These are phyloP conservation scores for Boletus huronensis DNA, from an alignment of 768 basidiomycete species.

Conservation along the genomic window DNA sequence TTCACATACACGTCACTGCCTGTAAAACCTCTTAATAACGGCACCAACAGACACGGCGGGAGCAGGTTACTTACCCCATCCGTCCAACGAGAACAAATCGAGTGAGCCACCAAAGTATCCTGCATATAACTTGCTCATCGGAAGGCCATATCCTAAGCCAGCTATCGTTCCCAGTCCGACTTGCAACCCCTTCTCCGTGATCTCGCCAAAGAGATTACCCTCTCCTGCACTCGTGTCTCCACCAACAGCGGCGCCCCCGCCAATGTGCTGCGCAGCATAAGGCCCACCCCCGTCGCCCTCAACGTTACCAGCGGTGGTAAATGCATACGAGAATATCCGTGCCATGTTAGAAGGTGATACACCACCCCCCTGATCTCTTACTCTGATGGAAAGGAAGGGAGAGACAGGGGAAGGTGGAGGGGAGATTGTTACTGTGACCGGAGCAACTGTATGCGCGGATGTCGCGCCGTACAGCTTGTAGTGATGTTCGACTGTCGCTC, in stretches of 20 bases:
- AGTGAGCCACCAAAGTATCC: slow-evolving; percentile 86
- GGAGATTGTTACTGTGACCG: slow-evolving; percentile 70
- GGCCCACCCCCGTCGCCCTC: slow-evolving; percentile 58
- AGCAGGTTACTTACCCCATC: slow-evolving; percentile 59
- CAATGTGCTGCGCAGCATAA: slow-evolving; percentile 75
- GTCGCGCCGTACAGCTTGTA: slow-evolving; percentile 38
- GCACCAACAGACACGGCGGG: not conserved
- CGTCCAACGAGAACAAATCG: slow-evolving; percentile 76
- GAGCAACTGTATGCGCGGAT: slow-evolving; percentile 43
- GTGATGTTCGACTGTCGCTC: slow-evolving; percentile 82
- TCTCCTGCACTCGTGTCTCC: slow-evolving; percentile 40
- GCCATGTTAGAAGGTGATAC: slow-evolving; percentile 70
- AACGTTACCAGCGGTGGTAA: slow-evolving; percentile 72
- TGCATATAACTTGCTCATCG: slow-evolving; percentile 75
- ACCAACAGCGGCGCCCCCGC: slow-evolving; percentile 62
- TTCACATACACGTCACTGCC: slow-evolving; percentile 55
- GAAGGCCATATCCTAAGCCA: slow-evolving; percentile 82
- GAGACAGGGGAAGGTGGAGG: slow-evolving; percentile 41
- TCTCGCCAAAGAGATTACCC: slow-evolving; percentile 68
- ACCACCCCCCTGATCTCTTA: slow-evolving; percentile 87
- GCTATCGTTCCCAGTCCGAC: slow-evolving; percentile 87
- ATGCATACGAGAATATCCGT: slow-evolving; percentile 87
- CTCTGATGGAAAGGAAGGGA: slow-evolving; percentile 66
- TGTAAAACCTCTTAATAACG: slow-evolving; percentile 9
- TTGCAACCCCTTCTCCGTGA: slow-evolving; percentile 72